phyloP scores from a whole-genome alignment of 331 rosid species.

The Saraca asoca region DNA sequence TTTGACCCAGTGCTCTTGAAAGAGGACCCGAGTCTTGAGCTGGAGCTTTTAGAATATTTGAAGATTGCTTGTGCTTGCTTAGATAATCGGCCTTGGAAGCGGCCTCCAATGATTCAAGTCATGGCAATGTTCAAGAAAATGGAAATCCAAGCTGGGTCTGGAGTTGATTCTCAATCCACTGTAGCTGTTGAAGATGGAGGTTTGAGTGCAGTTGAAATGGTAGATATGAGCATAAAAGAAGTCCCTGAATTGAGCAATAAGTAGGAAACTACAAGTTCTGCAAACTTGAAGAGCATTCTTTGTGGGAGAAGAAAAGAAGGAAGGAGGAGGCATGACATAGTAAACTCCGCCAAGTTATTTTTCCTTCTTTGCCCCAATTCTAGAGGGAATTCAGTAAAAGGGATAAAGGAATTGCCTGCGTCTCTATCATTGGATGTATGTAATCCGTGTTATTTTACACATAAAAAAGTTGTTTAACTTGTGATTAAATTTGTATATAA shows the following conservation, averaged over 20 bases:
- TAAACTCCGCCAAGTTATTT: slow-evolving; percentile 30
- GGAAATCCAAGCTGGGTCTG: slow-evolving; percentile 67
- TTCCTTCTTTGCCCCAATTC: slow-evolving; percentile 28
- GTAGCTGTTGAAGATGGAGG: slow-evolving; percentile 47
- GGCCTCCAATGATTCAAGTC: slow-evolving; percentile 66
- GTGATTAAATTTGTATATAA: slow-evolving; percentile 50
- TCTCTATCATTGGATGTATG: slow-evolving; percentile 58
- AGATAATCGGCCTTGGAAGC: slow-evolving; percentile 56
- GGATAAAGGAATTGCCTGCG: slow-evolving; percentile 35
- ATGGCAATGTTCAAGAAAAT: slow-evolving; percentile 64
- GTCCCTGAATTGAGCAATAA: slow-evolving; percentile 53
- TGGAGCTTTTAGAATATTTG: slow-evolving; percentile 59
- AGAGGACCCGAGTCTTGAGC: slow-evolving; percentile 55
- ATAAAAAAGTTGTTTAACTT: slow-evolving; percentile 39
- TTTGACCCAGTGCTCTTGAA: slow-evolving; percentile 58
- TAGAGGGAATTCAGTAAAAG: not conserved
- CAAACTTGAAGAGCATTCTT: slow-evolving; percentile 32
- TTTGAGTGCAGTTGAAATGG: slow-evolving; percentile 45
- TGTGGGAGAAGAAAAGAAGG: slow-evolving; percentile 25
- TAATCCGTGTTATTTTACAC: slow-evolving; percentile 51
- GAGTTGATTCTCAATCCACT: slow-evolving; percentile 55
- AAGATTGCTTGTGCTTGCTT: slow-evolving; percentile 63
- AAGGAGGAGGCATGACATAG: slow-evolving; percentile 30
- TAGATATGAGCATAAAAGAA: slow-evolving; percentile 63
- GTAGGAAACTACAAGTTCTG: slow-evolving; percentile 8